Evolutionary conservation across 208 protist genomes (phyloP).

Genomic region (Leishmania turanica): DNA sequence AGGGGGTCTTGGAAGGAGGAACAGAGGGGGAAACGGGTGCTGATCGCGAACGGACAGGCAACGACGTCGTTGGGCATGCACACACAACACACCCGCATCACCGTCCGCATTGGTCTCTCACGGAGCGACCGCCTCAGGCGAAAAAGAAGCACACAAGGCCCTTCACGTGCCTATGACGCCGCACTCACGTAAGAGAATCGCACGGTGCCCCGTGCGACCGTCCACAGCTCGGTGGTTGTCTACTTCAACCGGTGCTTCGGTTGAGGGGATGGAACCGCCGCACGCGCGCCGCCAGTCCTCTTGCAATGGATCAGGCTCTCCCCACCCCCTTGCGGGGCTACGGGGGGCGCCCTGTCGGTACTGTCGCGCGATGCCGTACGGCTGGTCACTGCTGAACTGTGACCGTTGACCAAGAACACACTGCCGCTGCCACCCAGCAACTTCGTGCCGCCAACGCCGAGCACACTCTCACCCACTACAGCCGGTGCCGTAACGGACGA

Average conservation of each 20-base stretch:
- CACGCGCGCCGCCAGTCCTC: neutral
- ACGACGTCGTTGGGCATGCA: neutral
- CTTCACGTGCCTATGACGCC: neutral
- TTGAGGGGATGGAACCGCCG: neutral
- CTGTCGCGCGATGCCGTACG: constrained; percentile 22
- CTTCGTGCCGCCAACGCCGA: constrained; percentile 24
- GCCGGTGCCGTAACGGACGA: neutral
- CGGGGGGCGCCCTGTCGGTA: neutral
- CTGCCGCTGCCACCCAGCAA: constrained; percentile 7
- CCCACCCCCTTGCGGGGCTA: neutral
- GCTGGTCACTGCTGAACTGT: neutral
- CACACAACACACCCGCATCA: neutral
- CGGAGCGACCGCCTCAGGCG: neutral
- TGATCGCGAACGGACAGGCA: neutral
- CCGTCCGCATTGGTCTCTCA: neutral
- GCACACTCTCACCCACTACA: neutral
- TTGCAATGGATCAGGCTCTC: neutral
- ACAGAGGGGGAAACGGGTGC: neutral
- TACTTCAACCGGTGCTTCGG: constrained; percentile 6
- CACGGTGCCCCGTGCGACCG: neutral
- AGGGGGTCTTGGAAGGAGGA: neutral
- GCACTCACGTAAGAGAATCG: neutral
- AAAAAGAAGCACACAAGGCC: neutral
- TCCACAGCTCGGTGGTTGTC: neutral
- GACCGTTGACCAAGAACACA: constrained; percentile 12